These are phyloP conservation scores for Ustilago xerochloae DNA, from an alignment of 1,284 basidiomycete species.

Conservation along the genomic window DNA sequence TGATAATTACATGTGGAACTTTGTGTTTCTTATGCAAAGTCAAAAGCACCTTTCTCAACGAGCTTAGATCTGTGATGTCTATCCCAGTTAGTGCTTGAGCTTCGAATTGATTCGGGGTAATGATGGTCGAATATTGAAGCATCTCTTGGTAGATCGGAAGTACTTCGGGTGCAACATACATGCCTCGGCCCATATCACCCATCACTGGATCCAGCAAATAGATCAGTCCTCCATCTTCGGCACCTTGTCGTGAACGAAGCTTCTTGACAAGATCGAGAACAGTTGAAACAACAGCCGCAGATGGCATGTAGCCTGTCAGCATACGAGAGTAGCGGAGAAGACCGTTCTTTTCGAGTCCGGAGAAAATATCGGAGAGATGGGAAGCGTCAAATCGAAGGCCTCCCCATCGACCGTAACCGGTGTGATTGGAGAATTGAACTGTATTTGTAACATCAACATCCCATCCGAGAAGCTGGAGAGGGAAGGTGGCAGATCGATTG, in stretches of 20 bases:
- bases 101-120: conserved; percentile 98
- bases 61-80: conserved; percentile 75
- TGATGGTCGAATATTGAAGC: conserved; percentile 83
- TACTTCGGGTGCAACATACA: conserved; percentile 89
- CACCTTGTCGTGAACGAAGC: conserved; percentile 72
- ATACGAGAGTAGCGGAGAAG: conserved; percentile 59
- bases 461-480: conserved; percentile 91
- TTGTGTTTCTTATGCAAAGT: conserved; percentile 79
- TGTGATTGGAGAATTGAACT: conserved; percentile 83
- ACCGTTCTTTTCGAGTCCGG: conserved; percentile 58
- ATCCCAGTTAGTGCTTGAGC: conserved; percentile 75
- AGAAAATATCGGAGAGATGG: conserved; percentile 68
- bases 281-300: conserved; percentile 79
- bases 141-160: conserved; percentile 87
- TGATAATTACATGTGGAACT: conserved; percentile 89
- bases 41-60: conserved; percentile 78
- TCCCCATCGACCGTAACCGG: conserved; percentile 75
- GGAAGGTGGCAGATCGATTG: conserved; percentile 86
- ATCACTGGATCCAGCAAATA: conserved; percentile 82
- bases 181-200: conserved; percentile 71
- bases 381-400: conserved; percentile 68
- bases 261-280: conserved; percentile 77
- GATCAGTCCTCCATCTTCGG: conserved; percentile 72
- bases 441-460: conserved; percentile 97
- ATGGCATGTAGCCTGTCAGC: conserved; percentile 80